phyloP scores from a whole-genome alignment of 164 flowering plant species.

The Echeveria elegans region DNA sequence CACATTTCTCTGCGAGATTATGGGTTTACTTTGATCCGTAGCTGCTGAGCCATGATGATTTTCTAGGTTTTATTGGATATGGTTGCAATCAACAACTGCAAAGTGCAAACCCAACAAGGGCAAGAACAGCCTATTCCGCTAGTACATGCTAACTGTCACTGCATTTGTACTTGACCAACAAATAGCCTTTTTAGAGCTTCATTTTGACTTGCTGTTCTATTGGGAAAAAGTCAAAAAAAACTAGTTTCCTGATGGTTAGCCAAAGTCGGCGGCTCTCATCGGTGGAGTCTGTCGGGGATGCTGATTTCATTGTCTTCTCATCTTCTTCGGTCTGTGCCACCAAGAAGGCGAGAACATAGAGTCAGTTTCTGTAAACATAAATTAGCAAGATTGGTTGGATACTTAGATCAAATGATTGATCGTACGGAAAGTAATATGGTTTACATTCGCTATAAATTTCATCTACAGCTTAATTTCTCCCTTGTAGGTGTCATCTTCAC shows the following conservation, averaged over 20 bases:
- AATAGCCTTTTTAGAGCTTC: too few relatives aligned
- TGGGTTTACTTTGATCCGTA: too few relatives aligned
- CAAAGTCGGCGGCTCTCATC: too few relatives aligned
- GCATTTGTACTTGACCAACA: too few relatives aligned
- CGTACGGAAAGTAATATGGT: neutral
- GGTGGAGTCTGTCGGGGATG: neutral
- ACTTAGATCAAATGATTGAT: neutral
- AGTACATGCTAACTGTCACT: too few relatives aligned
- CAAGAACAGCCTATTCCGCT: too few relatives aligned
- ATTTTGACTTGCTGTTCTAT: neutral
- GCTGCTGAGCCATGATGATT: too few relatives aligned
- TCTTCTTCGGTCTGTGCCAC: neutral
- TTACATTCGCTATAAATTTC: conserved; percentile 46
- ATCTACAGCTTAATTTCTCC: conserved; percentile 67
- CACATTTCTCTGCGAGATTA: too few relatives aligned
- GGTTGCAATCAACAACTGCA: too few relatives aligned
- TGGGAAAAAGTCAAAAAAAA: neutral
- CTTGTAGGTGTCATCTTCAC: conserved; percentile 68
- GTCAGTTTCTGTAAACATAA: neutral
- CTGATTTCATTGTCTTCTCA: neutral
- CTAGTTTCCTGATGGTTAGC: neutral
- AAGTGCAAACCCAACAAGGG: too few relatives aligned
- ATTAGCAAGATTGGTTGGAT: neutral
- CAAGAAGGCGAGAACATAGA: neutral
- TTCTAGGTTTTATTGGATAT: too few relatives aligned